Evolutionary conservation across 1,284 basidiomycete species (phyloP).

Genomic region (Sporisorium sorghi): DNA sequence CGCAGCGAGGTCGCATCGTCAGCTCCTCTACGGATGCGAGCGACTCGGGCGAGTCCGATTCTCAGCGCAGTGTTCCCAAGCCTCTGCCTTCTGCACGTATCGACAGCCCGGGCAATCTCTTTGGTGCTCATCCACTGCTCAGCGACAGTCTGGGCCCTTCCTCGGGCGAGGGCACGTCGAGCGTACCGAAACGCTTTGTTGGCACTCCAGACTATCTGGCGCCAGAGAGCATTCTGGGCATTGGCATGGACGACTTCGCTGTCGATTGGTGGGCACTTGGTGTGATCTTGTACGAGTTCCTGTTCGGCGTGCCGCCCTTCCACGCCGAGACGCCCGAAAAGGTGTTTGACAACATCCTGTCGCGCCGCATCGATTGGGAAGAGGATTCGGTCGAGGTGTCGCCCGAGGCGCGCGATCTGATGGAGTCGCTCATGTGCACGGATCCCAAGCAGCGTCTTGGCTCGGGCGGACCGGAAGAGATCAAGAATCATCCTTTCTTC

Average conservation of each 20-base stretch:
- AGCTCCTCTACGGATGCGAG: slow-evolving; percentile 62
- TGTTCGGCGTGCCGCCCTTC: slow-evolving; percentile 97
- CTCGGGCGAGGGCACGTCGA: slow-evolving; percentile 74
- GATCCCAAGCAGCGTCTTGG: slow-evolving; percentile 86
- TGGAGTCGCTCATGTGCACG: slow-evolving; percentile 85
- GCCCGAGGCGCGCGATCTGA: slow-evolving; percentile 88
- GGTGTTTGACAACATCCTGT: slow-evolving; percentile 98
- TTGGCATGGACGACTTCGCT: slow-evolving; percentile 92
- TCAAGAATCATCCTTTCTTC: slow-evolving; percentile 92
- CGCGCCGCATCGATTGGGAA: slow-evolving; percentile 95
- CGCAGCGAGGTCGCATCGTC: slow-evolving; percentile 48
- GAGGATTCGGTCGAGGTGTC: slow-evolving; percentile 91
- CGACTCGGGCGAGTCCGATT: slow-evolving; percentile 59
- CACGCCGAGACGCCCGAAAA: slow-evolving; percentile 95
- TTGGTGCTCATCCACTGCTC: slow-evolving; percentile 53
- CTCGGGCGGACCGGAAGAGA: slow-evolving; percentile 87
- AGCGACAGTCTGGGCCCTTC: slow-evolving; percentile 56
- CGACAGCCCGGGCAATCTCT: slow-evolving; percentile 58
- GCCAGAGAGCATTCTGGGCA: slow-evolving; percentile 93
- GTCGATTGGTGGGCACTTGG: slow-evolving; percentile 99
- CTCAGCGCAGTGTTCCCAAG: slow-evolving; percentile 34
- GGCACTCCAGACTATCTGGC: slow-evolving; percentile 97
- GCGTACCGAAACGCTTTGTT: slow-evolving; percentile 74
- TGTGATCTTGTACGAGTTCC: slow-evolving; percentile 97
- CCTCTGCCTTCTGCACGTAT: slow-evolving; percentile 50